Evolutionary conservation across 169 alveolate genomes (phyloP), one percentile per base, ranked within the genome.

Genomic region (Plasmodium berghei): DNA sequence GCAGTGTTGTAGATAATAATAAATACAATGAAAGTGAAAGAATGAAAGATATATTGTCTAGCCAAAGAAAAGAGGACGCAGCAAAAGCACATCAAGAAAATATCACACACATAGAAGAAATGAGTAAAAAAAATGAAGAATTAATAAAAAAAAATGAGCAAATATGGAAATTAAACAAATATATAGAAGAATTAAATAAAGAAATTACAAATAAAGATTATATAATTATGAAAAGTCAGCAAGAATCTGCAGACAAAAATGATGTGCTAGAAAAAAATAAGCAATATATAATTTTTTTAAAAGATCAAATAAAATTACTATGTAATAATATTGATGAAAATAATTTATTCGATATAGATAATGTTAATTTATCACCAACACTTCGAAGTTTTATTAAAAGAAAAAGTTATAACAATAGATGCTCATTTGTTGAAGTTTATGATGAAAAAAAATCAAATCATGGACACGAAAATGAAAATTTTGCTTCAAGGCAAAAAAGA

Each of bases 81-180:
- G 20, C 42, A 34, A 67, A 14, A 24, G 18, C 69, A 20, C 85
- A 80, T 2, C 72, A 67, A 34, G 90, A 80, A 18, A 80, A 67
- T 55, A 26, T 80, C n/a, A 45, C 56, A 42, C 90, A 80, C 26
- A 67, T 80, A 5, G 90, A 80, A 80, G 90, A 80, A 67, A 80
- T 80, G 83, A 80, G 90, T 61, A 80, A 80, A 67, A 80, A 80
- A 45, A 80, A 80, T 42, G 90, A 80, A 54, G 90, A 80, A 45
- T 61, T 80, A 12, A 80, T 80, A 1, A 67, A 80, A 18, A 80
- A 80, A 56, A 80, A 80, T 80, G 90, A 80, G 55, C 85, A 80
- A 67, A 80, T 80, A 54, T 80, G 90, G 90, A 80, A 80, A 40
- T 40, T 80, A 48, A 80, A 80, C 49, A 80, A 80, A 80, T 80